phyloP scores from a whole-genome alignment of 2,329 filamentous ascomycete genomes.

The Colletotrichum nymphaeae region DNA sequence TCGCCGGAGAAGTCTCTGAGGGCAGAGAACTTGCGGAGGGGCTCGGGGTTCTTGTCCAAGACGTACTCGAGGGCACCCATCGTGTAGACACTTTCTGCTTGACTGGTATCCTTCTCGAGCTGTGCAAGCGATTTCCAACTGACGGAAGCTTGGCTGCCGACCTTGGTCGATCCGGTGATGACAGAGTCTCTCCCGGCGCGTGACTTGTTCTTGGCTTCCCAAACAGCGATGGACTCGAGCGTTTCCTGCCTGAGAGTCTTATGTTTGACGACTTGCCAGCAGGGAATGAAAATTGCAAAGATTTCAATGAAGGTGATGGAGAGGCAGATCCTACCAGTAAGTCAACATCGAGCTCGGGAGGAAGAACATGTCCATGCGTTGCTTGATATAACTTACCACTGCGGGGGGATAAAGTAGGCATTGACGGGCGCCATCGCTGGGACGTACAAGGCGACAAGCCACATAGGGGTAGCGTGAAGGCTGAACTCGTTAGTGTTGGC shows the following conservation, averaged over 20 bases:
- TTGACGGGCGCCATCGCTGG: slow-evolving; percentile 64
- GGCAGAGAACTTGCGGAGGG: slow-evolving; percentile 73
- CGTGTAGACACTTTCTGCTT: slow-evolving; percentile 48
- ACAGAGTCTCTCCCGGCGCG: slow-evolving; percentile 17
- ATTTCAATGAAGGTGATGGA: slow-evolving; percentile 73
- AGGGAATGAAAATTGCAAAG: slow-evolving; percentile 72
- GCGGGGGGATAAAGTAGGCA: slow-evolving; percentile 66
- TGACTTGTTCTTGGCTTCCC: slow-evolving; percentile 50
- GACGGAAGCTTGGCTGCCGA: slow-evolving; percentile 6
- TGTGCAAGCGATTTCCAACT: slow-evolving; percentile 50
- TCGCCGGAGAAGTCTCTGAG: slow-evolving; percentile 76
- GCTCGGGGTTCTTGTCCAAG: slow-evolving; percentile 67
- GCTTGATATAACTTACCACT: slow-evolving; percentile 62
- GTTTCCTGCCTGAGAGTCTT: slow-evolving; percentile 59
- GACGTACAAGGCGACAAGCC: slow-evolving; percentile 69
- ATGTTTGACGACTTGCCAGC: slow-evolving; percentile 64
- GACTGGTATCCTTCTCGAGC: slow-evolving; percentile 48
- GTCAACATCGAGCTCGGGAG: neutral
- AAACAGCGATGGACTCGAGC: slow-evolving; percentile 60
- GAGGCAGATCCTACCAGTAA: slow-evolving; percentile 60
- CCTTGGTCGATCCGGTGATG: slow-evolving; percentile 44
- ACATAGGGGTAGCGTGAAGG: slow-evolving; percentile 74
- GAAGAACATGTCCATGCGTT: neutral
- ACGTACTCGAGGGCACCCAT: slow-evolving; percentile 73
- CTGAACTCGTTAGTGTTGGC: slow-evolving; percentile 46